Evolutionary conservation across 1,284 basidiomycete species (phyloP).

Genomic region (Ganoderma resinaceum): DNA sequence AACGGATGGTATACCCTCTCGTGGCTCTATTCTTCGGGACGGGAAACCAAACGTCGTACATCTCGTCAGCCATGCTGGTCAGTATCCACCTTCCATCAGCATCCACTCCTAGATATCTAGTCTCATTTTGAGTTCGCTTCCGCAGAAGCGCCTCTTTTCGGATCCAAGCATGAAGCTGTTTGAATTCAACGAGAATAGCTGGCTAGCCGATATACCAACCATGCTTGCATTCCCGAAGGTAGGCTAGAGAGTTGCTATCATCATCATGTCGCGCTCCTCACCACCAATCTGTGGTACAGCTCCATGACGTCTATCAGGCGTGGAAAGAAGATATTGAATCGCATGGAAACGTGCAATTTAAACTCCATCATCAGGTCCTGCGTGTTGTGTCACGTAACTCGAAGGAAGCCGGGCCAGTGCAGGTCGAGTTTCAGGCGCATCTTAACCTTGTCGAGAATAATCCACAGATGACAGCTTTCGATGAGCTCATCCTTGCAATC

Average conservation of each 20-base stretch:
- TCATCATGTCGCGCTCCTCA: neutral
- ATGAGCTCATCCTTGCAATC: conserved; percentile 68
- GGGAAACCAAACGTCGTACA: conserved; percentile 67
- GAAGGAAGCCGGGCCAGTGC: conserved; percentile 33
- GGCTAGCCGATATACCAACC: conserved; percentile 42
- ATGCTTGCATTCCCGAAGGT: conserved; percentile 45
- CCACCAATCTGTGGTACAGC: conserved; percentile 25
- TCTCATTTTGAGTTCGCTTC: neutral
- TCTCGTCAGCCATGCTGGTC: conserved; percentile 59
- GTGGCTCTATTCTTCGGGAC: conserved; percentile 67
- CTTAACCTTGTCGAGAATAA: conserved; percentile 29
- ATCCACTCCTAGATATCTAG: neutral
- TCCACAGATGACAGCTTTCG: conserved; percentile 55
- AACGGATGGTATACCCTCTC: conserved; percentile 63
- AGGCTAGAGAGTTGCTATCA: neutral
- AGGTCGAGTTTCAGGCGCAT: conserved; percentile 36
- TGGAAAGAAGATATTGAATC: conserved; percentile 53
- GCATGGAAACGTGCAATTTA: conserved; percentile 51
- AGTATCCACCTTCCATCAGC: neutral
- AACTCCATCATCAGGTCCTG: conserved; percentile 50
- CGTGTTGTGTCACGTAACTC: conserved; percentile 42
- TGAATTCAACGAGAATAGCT: conserved; percentile 41
- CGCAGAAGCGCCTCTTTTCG: conserved; percentile 60
- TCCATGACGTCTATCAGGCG: conserved; percentile 54
- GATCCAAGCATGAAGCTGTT: conserved; percentile 62